phyloP scores from a whole-genome alignment of 2,329 filamentous ascomycete genomes.

The Cladosporium oxysporum region DNA sequence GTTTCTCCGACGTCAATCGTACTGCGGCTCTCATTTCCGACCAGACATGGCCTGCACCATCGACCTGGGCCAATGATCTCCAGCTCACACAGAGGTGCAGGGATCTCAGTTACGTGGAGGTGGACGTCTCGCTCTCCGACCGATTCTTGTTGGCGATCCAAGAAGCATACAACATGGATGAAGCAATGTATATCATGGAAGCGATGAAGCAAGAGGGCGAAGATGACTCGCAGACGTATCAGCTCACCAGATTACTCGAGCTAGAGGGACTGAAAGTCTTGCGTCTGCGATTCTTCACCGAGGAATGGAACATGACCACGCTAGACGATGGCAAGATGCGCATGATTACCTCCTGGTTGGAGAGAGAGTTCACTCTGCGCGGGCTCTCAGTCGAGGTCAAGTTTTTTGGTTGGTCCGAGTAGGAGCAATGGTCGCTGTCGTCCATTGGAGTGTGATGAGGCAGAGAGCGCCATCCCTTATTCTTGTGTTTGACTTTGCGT shows the following conservation, averaged over 20 bases:
- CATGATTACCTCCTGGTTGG: background rate
- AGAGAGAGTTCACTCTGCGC: background rate
- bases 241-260: background rate
- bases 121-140: background rate
- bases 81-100: background rate
- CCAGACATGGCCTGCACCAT: background rate
- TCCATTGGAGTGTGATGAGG: background rate
- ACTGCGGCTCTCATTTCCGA: background rate
- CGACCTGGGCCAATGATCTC: background rate
- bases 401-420: background rate
- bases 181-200: background rate
- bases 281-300: background rate
- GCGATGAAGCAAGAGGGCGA: background rate
- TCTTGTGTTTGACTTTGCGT: background rate
- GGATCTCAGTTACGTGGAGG: background rate
- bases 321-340: background rate
- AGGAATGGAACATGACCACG: background rate
- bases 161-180: background rate
- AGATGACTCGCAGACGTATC: no score
- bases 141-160: background rate
- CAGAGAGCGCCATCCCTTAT: background rate
- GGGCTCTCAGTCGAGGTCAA: background rate
- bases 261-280: background rate
- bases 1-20: slow-evolving; percentile 1
- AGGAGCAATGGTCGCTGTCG: background rate